Base-by-base conservation (phyloP, 2,329 filamentous ascomycete genomes). In the Penicillium sp. region DNA sequence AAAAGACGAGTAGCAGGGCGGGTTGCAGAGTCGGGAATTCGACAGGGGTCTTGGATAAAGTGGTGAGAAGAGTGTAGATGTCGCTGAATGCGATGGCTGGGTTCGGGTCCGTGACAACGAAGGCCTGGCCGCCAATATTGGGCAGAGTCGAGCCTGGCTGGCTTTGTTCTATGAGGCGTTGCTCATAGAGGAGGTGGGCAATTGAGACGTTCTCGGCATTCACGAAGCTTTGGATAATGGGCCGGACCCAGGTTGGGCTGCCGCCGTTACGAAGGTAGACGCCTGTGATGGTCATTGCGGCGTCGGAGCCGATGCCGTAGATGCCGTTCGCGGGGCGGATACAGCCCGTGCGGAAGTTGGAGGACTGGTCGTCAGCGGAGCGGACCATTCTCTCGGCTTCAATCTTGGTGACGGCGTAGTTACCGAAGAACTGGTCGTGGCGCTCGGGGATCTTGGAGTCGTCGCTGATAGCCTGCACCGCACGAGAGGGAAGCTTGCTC, bases 301-400 rank as follows among this genome's bases (percentile, higher is more conserved):
- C 60, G 57, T 82, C 76, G 36, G 69, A 71, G 13, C 73, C 70
- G 53, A 76, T 74, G 4, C 80, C 81, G 58, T 82, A 83, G 42
- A 83, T 75, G 26, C 73, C 76, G 57, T 81, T 82, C 12, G 76
- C 75, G 0, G 81, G 81, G 2, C 82, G 74, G 56, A 85, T 78
- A 44, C 73, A 72, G 7, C 81, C 81, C 0, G 81, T 83, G 9
- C 79, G 75, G 64, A 84, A 79, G 7, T 67, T 65, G 51, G 31
- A 61, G 45, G 46, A 50, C 8, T 60, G 57, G 28, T 66, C 53
- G 62, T 80, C 73, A 24, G 77, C 76, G 8, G 59, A 66, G 52
- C 78, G 78, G 9, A 84, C 74, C 8, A 81, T 56, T 13, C 74
- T 69, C 67, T 84, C 82, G 2, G 79, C 80, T 50, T 76, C 72